Conservation (phyloP, 768 basidiomycete genomes). For the Rhizopogon rudus region DNA sequence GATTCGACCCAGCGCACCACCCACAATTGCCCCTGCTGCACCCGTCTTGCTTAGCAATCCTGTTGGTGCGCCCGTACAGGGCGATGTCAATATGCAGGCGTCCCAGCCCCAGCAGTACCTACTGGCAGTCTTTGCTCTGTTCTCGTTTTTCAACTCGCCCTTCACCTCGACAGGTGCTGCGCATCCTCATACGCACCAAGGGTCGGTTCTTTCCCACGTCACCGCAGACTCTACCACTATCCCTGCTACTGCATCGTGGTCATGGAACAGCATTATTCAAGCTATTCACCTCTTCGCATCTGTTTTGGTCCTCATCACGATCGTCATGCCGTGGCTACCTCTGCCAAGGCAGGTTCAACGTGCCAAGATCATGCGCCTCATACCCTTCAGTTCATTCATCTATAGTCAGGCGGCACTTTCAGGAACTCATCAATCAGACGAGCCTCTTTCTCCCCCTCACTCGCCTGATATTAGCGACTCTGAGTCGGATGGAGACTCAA, state of each 20-base stretch:
- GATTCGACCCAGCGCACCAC: constrained; percentile 44
- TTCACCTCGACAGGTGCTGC: constrained; percentile 38
- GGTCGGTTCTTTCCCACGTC: constrained; percentile 47
- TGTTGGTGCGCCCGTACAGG: constrained; percentile 8
- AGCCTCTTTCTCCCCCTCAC: constrained; percentile 23
- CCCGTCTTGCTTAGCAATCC: constrained; percentile 14
- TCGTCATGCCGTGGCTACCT: constrained; percentile 46
- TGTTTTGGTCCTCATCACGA: constrained; percentile 52
- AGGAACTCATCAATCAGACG: constrained; percentile 5
- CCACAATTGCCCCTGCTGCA: constrained; percentile 22
- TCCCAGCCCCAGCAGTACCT: constrained; percentile 55
- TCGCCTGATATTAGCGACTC: constrained; percentile 21
- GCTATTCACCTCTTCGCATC: constrained; percentile 64
- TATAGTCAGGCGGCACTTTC: constrained; percentile 1
- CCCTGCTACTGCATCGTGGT: constrained; percentile 25
- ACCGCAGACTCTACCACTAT: constrained; percentile 17
- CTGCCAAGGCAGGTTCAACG: constrained; percentile 14
- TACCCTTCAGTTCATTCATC: constrained; percentile 20
- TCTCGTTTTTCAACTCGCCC: constrained; percentile 82
- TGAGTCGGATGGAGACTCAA: constrained; percentile 24
- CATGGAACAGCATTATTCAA: constrained; percentile 53
- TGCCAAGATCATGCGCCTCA: constrained; percentile 18
- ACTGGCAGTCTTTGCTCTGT: constrained; percentile 76
- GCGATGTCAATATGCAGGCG: constrained; percentile 10
- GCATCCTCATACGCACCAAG: constrained; percentile 48